Percentiles rank a stretch among this genome's conserved stretches.
These are phyloP conservation scores for Rhododendron williamsianum DNA, from an alignment of 148 eudicot species.

Conservation along the genomic window DNA sequence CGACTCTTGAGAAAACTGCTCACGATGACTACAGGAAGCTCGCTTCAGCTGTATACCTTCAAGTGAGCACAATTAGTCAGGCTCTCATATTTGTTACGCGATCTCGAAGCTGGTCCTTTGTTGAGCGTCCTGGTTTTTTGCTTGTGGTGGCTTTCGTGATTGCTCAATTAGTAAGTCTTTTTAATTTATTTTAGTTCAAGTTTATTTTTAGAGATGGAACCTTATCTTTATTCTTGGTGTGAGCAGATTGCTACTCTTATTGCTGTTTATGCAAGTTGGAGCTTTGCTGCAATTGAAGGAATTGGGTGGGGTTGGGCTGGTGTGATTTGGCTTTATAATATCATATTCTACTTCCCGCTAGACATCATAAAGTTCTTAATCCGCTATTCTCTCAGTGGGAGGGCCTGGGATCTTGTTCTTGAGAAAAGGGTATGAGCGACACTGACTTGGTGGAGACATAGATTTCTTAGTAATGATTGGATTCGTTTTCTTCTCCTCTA, in stretches of 20 bases:
- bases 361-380: slow-evolving; percentile 82
- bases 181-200: background rate
- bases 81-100: slow-evolving; percentile 98
- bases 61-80: slow-evolving; percentile 97
- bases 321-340: slow-evolving; percentile 89
- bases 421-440: slow-evolving; percentile 73
- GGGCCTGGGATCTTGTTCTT: slow-evolving; percentile 98
- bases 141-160: slow-evolving; percentile 70
- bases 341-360: slow-evolving; percentile 76
- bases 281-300: slow-evolving; percentile 93
- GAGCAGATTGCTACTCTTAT: slow-evolving; percentile 86
- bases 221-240: background rate
- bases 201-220: background rate
- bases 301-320: slow-evolving; percentile 99
- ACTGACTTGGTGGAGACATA: background rate
- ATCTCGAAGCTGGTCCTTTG: slow-evolving; percentile 87
- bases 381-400: slow-evolving; percentile 86
- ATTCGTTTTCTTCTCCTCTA: background rate
- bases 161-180: slow-evolving; percentile 75
- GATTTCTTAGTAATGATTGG: background rate
- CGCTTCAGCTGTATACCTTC: slow-evolving; percentile 93
- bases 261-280: slow-evolving; percentile 97
- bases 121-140: slow-evolving; percentile 84
- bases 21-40: slow-evolving; percentile 63
- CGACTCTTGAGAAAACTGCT: slow-evolving; percentile 75